Percentiles rank a stretch among this genome's conserved stretches.
Conservation (phyloP, 352 stramenopile species). For the Phytophthora tentaculata region DNA sequence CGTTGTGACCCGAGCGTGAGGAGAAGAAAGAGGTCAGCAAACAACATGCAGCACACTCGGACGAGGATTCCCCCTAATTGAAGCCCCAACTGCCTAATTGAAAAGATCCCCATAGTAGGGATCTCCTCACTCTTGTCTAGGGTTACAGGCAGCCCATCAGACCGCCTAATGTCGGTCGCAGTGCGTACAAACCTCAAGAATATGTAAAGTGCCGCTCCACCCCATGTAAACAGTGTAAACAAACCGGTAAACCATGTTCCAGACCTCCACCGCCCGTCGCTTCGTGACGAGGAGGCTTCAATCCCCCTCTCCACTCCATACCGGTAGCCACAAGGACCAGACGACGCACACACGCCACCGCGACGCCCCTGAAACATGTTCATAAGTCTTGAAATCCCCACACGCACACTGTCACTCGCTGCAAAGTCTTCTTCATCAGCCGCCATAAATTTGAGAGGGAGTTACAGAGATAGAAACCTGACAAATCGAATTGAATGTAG, state of each 20-base stretch:
- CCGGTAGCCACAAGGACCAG: neutral
- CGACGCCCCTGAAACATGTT: neutral
- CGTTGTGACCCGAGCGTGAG: too few relatives aligned
- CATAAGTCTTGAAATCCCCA: neutral
- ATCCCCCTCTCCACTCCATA: too few relatives aligned
- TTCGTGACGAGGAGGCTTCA: neutral
- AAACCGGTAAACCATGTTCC: constrained; percentile 10
- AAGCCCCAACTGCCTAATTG: constrained; percentile 3
- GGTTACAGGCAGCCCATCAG: too few relatives aligned
- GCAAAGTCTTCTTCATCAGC: constrained; percentile 33
- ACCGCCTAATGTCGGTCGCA: too few relatives aligned
- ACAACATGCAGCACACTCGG: too few relatives aligned
- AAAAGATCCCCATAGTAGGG: constrained; percentile 15
- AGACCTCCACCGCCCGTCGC: constrained; percentile 23
- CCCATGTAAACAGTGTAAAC: too few relatives aligned
- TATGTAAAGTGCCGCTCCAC: too few relatives aligned
- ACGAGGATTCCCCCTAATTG: constrained; percentile 17
- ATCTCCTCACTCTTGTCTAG: too few relatives aligned
- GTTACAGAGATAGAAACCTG: too few relatives aligned
- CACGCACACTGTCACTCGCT: constrained; percentile 28
- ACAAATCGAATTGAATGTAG: too few relatives aligned
- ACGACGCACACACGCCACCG: constrained; percentile 9
- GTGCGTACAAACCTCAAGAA: too few relatives aligned
- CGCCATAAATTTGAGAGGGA: neutral
- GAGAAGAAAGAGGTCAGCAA: too few relatives aligned